A percentile compares a stretch with the other conserved stretches of the same genome.
Evolutionary conservation across 768 basidiomycete genomes (phyloP).

Genomic region (Kondoa subrosea): DNA sequence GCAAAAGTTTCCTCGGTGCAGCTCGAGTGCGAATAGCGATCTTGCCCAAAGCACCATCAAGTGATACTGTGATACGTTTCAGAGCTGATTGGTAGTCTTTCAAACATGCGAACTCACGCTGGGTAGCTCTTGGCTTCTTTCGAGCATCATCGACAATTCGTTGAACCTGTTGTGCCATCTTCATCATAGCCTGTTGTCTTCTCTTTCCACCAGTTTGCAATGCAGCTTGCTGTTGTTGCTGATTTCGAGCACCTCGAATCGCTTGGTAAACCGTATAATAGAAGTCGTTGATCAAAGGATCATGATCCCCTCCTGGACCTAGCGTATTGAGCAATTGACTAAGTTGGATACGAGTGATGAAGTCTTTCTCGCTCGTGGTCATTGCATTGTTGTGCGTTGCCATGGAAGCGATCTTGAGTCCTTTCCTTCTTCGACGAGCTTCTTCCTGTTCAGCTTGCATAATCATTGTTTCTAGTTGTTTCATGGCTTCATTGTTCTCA

Average conservation of each 20-base stretch:
- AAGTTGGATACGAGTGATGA: slow-evolving; percentile 96
- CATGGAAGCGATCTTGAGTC: slow-evolving; percentile 78
- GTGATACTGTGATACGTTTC: slow-evolving; percentile 43
- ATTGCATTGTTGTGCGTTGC: slow-evolving; percentile 85
- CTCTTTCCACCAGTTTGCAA: slow-evolving; percentile 10
- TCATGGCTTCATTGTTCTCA: slow-evolving; percentile 38
- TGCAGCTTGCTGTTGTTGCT: slow-evolving; percentile 6
- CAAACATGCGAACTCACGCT: slow-evolving; percentile 23
- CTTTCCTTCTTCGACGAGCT: slow-evolving; percentile 53
- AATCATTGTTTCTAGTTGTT: slow-evolving; percentile 51
- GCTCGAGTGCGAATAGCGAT: slow-evolving; percentile 86
- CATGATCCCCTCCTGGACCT: slow-evolving; percentile 40
- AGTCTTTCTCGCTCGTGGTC: slow-evolving; percentile 98
- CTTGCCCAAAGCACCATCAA: slow-evolving; percentile 77
- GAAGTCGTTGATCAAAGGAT: slow-evolving; percentile 95
- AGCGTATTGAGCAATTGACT: slow-evolving; percentile 65
- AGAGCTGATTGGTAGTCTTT: background rate
- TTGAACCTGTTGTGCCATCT: slow-evolving; percentile 57
- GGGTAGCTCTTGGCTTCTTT: slow-evolving; percentile 54
- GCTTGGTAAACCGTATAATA: slow-evolving; percentile 74
- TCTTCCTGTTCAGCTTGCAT: slow-evolving; percentile 48
- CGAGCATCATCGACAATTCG: slow-evolving; percentile 83
- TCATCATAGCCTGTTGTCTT: slow-evolving; percentile 32
- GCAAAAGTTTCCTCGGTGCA: slow-evolving; percentile 86
- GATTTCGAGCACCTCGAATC: background rate